Base-by-base conservation (phyloP, 202 grass and related monocot species). In the Zizania palustris region DNA sequence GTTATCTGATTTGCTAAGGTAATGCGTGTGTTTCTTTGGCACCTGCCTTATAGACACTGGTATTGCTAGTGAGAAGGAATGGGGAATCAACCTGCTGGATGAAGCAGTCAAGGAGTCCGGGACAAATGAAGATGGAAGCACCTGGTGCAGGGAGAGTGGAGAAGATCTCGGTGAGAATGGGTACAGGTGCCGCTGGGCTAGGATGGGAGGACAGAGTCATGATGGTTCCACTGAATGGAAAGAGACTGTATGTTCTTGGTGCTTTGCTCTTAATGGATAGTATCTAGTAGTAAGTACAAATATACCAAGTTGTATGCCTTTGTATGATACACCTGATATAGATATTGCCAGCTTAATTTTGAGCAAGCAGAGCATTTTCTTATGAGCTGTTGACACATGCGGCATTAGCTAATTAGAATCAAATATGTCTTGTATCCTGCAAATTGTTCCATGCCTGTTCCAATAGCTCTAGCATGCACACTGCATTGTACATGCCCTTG, bases 51-150 rank as follows among this genome's bases (percentile, higher is more conserved):
- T 88, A 98, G 96, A 98, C 79, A 98, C 91, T 85, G 96, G 96
- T 76, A 98, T 98, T 88, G 96, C 91, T 85, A 98, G 96, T 90
- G 96, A 95, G 87, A 95, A 95, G 83, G 96, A 98, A 11, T 98
- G 96, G 96, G 96, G 96, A 54, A 98, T 98, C 78, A 98, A 90
- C 67, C 74, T 98, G 72, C 75, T 94, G 39, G 95, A 95, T 59
- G 95, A 95, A 82, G 83, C 86, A 1, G 87, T 98, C 21, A 90
- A 85, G 43, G 91, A 98, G 74, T 90, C 81, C 9, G 95, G 89
- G 11, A 88, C 78, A 34, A 94, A 95, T 56, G 87, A 98, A 40
- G 91, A 98, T 69, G 95, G 95, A 54, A 98, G 89, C 85, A 98
- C 91, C 39, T 98, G 95, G 95, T 92, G 90, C 74, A 84, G 91